A percentile compares a stretch with the other conserved stretches of the same genome.
phyloP scores from a whole-genome alignment of 768 basidiomycete species.

The Candolleomyces efflorescens region DNA sequence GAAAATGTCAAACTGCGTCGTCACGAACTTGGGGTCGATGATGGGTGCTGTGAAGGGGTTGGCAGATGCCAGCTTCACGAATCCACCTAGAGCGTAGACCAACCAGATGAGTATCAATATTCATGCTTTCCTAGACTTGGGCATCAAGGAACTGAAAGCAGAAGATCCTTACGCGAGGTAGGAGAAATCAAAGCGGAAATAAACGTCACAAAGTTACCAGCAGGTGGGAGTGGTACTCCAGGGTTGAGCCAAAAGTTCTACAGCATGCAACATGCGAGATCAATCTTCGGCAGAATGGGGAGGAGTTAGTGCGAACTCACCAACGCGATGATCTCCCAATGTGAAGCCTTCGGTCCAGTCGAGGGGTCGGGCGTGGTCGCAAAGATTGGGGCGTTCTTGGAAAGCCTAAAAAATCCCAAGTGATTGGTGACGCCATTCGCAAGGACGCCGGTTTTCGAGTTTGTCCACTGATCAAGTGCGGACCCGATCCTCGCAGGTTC shows the following conservation, averaged over 20 bases:
- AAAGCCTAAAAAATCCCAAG: slow-evolving; percentile 27
- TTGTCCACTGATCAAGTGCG: slow-evolving; percentile 22
- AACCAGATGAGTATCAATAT: neutral
- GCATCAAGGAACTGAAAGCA: no score
- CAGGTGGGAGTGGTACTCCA: slow-evolving; percentile 24
- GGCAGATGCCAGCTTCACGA: slow-evolving; percentile 34
- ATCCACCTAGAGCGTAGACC: slow-evolving; percentile 25
- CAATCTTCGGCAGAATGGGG: neutral
- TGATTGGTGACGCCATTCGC: slow-evolving; percentile 24
- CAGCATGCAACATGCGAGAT: neutral
- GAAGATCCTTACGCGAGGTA: slow-evolving; percentile 26
- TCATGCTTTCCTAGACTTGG: no score
- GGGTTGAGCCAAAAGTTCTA: slow-evolving; percentile 17
- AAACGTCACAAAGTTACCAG: slow-evolving; percentile 28
- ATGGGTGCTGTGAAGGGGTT: slow-evolving; percentile 42
- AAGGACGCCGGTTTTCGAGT: slow-evolving; percentile 23
- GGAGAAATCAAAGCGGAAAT: slow-evolving; percentile 25
- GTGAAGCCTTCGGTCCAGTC: slow-evolving; percentile 24
- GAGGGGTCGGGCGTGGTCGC: slow-evolving; percentile 22
- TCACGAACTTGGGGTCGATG: slow-evolving; percentile 47
- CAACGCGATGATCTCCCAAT: slow-evolving; percentile 25
- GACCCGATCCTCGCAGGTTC: slow-evolving; percentile 12
- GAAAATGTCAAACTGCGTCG: slow-evolving; percentile 25
- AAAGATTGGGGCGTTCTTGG: slow-evolving; percentile 21
- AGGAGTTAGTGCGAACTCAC: slow-evolving; percentile 16